Percentiles rank a stretch among this genome's conserved stretches.
Evolutionary conservation across 257 asterid genomes (phyloP).

Genomic region (Paraleonurus japonicus): DNA sequence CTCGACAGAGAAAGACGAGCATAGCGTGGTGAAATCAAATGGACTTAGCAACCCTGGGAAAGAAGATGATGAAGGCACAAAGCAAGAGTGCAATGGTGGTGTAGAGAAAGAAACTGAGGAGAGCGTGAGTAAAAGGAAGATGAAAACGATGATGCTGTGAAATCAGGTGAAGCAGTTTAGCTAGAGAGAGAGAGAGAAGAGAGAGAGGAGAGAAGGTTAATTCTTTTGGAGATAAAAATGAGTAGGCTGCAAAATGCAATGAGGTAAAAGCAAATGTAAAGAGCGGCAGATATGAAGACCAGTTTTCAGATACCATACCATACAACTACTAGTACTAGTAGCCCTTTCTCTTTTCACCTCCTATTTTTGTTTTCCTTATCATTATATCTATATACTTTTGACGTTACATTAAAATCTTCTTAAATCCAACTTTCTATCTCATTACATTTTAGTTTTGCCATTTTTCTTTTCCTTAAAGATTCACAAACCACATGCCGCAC

Average conservation of each 20-base stretch:
- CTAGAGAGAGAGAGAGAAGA: not conserved
- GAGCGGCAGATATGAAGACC: constrained; percentile 41
- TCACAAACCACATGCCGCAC: not conserved
- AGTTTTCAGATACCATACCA: constrained; percentile 11
- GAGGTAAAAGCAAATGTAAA: constrained; percentile 65
- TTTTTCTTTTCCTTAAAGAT: not conserved
- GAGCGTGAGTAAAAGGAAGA: constrained; percentile 26
- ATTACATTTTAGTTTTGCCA: not conserved
- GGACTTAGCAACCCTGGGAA: constrained; percentile 24
- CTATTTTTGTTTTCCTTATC: not conserved
- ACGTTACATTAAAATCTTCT: not conserved
- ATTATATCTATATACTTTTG: not conserved
- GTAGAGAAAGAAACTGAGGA: constrained; percentile 25
- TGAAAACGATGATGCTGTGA: constrained; percentile 22
- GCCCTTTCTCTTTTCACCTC: not conserved
- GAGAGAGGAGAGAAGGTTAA: constrained; percentile 1
- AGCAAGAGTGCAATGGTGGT: constrained; percentile 45
- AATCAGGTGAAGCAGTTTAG: constrained; percentile 29
- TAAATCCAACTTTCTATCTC: not conserved
- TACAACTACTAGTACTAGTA: not conserved
- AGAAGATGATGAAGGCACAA: constrained; percentile 10
- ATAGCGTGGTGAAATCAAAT: constrained; percentile 22
- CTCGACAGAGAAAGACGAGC: constrained; percentile 33
- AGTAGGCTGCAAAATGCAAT: constrained; percentile 36
- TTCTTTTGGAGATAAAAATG: constrained; percentile 13